Percentiles rank a stretch among this genome's conserved stretches.
Conservation (phyloP, 148 eudicot species). For the Rhododendron williamsianum region DNA sequence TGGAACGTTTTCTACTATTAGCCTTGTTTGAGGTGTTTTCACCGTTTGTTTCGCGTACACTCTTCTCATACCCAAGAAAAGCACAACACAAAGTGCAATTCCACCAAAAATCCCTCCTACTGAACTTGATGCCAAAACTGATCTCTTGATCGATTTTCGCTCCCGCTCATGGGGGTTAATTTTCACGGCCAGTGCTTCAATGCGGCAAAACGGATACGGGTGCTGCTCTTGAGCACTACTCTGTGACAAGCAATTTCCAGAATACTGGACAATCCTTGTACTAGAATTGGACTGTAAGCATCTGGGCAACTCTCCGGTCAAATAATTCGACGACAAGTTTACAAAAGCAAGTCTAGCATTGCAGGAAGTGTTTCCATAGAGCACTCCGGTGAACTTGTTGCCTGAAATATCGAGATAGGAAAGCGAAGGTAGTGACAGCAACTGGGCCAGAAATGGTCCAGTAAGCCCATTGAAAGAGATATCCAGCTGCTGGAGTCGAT, state of each 20-base stretch:
- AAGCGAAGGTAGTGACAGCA: slow-evolving; percentile 48
- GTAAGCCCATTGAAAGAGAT: slow-evolving; percentile 42
- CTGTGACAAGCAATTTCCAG: slow-evolving; percentile 48
- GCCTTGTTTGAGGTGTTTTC: slow-evolving; percentile 33
- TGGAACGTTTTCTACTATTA: slow-evolving; percentile 56
- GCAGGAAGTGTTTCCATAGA: slow-evolving; percentile 39
- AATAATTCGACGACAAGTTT: slow-evolving; percentile 44
- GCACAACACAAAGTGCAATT: slow-evolving; percentile 43
- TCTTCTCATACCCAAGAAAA: slow-evolving; percentile 37
- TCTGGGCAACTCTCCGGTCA: slow-evolving; percentile 58
- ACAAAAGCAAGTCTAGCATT: slow-evolving; percentile 38
- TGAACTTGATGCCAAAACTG: slow-evolving; percentile 59
- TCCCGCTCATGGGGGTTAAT: slow-evolving; percentile 25
- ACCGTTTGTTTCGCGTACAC: slow-evolving; percentile 22
- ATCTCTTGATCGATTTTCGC: slow-evolving; percentile 27
- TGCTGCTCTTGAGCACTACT: slow-evolving; percentile 30
- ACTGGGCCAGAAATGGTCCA: slow-evolving; percentile 29
- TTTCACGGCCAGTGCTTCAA: slow-evolving; percentile 69
- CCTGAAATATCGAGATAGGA: slow-evolving; percentile 42
- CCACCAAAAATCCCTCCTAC: slow-evolving; percentile 56
- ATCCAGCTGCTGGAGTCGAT: slow-evolving; percentile 52
- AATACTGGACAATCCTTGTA: slow-evolving; percentile 21
- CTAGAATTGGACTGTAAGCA: slow-evolving; percentile 29
- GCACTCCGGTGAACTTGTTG: slow-evolving; percentile 49
- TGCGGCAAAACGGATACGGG: slow-evolving; percentile 38